Conservation (phyloP, 2,329 filamentous ascomycete species). For the Massarina eburnea region DNA sequence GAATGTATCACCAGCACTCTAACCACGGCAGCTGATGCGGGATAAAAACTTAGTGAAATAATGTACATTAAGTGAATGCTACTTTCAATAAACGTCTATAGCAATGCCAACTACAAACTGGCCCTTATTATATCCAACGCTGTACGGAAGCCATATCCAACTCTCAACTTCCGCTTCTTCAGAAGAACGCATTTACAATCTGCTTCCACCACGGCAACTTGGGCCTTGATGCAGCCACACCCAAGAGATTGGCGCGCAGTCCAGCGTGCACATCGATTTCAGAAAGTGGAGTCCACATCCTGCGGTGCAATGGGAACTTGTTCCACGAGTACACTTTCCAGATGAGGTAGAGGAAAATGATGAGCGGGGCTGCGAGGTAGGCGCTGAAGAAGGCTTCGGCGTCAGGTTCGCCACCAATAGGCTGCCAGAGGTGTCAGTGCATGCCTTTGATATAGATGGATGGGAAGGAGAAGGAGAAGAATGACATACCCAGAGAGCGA, state of each 20-base stretch:
- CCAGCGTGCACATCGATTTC: slow-evolving; percentile 38
- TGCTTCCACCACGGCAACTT: not conserved
- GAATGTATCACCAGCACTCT: too few relatives aligned
- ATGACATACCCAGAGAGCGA: slow-evolving; percentile 18
- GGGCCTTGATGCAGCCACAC: not conserved
- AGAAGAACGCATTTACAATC: not conserved
- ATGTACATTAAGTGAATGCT: too few relatives aligned
- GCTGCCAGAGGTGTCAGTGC: slow-evolving; percentile 9
- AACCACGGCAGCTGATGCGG: too few relatives aligned
- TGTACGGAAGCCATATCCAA: too few relatives aligned
- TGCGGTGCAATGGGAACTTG: slow-evolving; percentile 19
- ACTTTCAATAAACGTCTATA: too few relatives aligned
- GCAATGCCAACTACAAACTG: too few relatives aligned
- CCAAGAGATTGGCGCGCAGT: slow-evolving; percentile 20
- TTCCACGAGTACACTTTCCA: slow-evolving; percentile 42
- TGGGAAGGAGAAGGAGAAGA: not conserved
- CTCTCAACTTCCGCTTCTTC: too few relatives aligned
- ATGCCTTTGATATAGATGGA: not conserved
- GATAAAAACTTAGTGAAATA: too few relatives aligned
- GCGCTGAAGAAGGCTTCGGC: slow-evolving; percentile 47
- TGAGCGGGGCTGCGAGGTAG: slow-evolving; percentile 49
- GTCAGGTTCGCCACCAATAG: slow-evolving; percentile 29
- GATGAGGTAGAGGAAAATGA: slow-evolving; percentile 51
- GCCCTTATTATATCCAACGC: too few relatives aligned
- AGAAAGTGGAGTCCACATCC: slow-evolving; percentile 25